These are phyloP conservation scores for Acacia concinna DNA, from an alignment of 331 rosid genomes.

Conservation along the genomic window DNA sequence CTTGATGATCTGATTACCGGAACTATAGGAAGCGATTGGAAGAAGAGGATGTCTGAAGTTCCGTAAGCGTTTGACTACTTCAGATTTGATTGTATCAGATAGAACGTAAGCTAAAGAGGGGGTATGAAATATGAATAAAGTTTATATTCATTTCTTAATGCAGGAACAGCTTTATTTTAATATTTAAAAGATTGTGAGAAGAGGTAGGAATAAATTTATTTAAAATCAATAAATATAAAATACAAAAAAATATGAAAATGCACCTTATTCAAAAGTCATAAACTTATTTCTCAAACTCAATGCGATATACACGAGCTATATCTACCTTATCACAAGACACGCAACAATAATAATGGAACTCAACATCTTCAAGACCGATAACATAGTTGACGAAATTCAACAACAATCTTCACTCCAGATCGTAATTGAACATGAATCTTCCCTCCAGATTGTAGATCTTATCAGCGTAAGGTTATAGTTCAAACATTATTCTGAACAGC, in stretches of 20 bases:
- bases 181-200: too few species aligned
- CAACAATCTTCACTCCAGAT: neutral
- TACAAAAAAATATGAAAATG: neutral
- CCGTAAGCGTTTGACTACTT: conserved; percentile 37
- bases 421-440: neutral
- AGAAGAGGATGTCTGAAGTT: conserved; percentile 61
- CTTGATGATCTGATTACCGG: conserved; percentile 49
- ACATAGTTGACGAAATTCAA: neutral
- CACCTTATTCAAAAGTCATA: neutral
- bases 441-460: neutral
- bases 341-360: neutral
- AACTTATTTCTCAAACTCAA: neutral
- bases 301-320: neutral
- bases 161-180: too few species aligned
- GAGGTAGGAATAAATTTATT: neutral
- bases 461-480: neutral
- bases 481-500: neutral
- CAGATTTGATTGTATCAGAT: conserved; percentile 43
- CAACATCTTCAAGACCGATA: neutral
- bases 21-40: conserved; percentile 47
- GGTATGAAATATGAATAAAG: conserved; percentile 40
- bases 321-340: neutral
- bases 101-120: conserved; percentile 50
- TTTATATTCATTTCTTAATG: too few species aligned
- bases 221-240: neutral